Percentiles rank a stretch among this genome's conserved stretches.
Evolutionary conservation across 1,284 basidiomycete genomes (phyloP).

Genomic region (Pisolithus thermaeus): DNA sequence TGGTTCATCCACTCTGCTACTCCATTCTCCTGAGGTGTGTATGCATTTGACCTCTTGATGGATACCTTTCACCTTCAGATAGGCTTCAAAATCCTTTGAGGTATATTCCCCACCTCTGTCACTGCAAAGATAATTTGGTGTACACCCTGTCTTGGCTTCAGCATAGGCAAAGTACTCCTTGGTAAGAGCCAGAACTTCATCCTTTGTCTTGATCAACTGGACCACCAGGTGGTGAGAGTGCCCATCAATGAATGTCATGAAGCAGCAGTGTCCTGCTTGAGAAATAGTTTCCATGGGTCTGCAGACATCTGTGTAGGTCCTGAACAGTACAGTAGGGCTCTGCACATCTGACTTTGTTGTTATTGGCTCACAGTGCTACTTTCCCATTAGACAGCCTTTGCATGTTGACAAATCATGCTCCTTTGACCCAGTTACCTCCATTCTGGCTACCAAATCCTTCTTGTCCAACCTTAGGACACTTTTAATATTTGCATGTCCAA

Average conservation of each 20-base stretch:
- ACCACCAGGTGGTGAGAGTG: too few species aligned
- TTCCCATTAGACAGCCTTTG: not conserved
- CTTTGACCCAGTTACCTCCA: slow-evolving; percentile 5
- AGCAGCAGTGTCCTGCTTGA: too few species aligned
- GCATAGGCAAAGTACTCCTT: too few species aligned
- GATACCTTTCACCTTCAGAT: slow-evolving; percentile 1
- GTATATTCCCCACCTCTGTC: slow-evolving; percentile 20
- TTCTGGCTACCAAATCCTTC: slow-evolving; percentile 10
- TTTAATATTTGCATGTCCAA: slow-evolving; percentile 6
- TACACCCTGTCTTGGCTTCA: too few species aligned
- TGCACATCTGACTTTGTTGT: not conserved
- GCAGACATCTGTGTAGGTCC: too few species aligned
- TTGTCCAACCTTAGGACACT: not conserved
- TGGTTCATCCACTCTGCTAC: slow-evolving; percentile 9
- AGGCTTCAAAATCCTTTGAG: not conserved
- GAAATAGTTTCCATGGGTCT: too few species aligned
- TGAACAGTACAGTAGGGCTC: not conserved
- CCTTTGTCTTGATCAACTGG: too few species aligned
- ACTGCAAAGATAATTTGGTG: not conserved
- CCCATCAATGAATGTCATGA: too few species aligned
- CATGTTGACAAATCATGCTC: not conserved
- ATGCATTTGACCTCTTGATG: not conserved
- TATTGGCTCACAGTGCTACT: slow-evolving; percentile 1
- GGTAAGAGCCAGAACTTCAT: too few species aligned
- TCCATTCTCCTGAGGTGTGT: slow-evolving; percentile 8